Base-by-base conservation (phyloP, 2,329 filamentous ascomycete genomes). In the Aspergillus fumigatiaffinis region DNA sequence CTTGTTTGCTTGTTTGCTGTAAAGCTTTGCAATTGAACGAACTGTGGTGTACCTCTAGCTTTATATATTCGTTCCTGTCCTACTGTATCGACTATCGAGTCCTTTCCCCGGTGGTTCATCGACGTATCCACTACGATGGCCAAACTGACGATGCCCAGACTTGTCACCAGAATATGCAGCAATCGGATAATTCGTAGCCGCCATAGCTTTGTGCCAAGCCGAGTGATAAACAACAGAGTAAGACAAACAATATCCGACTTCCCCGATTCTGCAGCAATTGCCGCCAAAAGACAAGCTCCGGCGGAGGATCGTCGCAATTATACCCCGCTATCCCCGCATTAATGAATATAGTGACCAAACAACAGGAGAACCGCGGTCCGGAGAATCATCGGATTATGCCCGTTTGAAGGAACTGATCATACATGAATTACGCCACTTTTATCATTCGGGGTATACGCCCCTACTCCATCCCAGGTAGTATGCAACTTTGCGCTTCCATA, bases 401-500 rank as follows among this genome's bases (percentile, higher is more conserved):
- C 32, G 4, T 17, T 35, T 14, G 12, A 35, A 35, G 4, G 12
- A 35, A 17, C 12, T 35, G 32, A 12, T 17, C 4, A 14, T 35
- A 32, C 4, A 12, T 14, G 5, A 32, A 17, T 35, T 17, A 17
- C 32, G 32, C 12, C 32, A 35, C 12, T 1, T 12, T 6, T 35
- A 6, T 17, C 10, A 6, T 17, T 17, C 12, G 14, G 32, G 4
- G 32, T 35, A 35, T 35, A 12, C 17, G 4, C 32, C 12, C 32
- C 32, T 5, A 25, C 10, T 29, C 68, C 5, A 57, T 44, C 3
- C 58, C 51, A 0, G 77, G 76, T 35, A 79, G 68, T 79, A 58
- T 79, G 78, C 56, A 81, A 62, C 63, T 78, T 79, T 14, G 78
- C 74, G 42, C 74, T 74, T 1, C 77, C 79, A 66, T 77, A 80